Conservation (phyloP, 768 basidiomycete genomes). For the Exidia glandulosa region DNA sequence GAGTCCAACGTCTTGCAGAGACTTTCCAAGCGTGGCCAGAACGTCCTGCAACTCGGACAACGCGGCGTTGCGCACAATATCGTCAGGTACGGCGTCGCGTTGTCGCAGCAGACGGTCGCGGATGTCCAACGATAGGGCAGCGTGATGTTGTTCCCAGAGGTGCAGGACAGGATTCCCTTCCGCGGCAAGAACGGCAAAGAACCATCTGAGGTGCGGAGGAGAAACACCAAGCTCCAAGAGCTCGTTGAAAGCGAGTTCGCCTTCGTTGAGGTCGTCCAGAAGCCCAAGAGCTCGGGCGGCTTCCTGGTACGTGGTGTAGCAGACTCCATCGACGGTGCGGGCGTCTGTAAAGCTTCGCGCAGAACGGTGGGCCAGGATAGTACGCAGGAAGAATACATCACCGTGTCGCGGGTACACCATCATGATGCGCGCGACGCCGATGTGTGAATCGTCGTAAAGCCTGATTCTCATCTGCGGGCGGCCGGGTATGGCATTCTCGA, state of each 20-base stretch:
- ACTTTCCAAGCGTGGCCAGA: constrained; percentile 13
- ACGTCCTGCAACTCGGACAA: background rate
- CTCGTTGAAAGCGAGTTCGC: constrained; percentile 22
- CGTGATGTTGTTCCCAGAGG: constrained; percentile 18
- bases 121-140: constrained; percentile 15
- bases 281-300: constrained; percentile 15
- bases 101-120: constrained; percentile 5
- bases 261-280: constrained; percentile 16
- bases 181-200: constrained; percentile 25
- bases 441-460: background rate
- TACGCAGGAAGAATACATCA: constrained; percentile 24
- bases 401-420: constrained; percentile 15
- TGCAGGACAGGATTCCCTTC: constrained; percentile 12
- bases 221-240: constrained; percentile 21
- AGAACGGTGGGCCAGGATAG: constrained; percentile 14
- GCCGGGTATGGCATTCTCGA: background rate
- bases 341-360: constrained; percentile 14
- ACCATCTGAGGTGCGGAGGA: constrained; percentile 29
- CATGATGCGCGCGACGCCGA: background rate
- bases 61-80: constrained; percentile 1
- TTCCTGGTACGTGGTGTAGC: constrained; percentile 13
- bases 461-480: background rate
- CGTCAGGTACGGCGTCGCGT: constrained; percentile 8
- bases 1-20: constrained; percentile 20
- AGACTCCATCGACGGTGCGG: constrained; percentile 10